These are phyloP conservation scores for Acacia acuminata DNA, from an alignment of 306 rosid species.

Conservation along the genomic window DNA sequence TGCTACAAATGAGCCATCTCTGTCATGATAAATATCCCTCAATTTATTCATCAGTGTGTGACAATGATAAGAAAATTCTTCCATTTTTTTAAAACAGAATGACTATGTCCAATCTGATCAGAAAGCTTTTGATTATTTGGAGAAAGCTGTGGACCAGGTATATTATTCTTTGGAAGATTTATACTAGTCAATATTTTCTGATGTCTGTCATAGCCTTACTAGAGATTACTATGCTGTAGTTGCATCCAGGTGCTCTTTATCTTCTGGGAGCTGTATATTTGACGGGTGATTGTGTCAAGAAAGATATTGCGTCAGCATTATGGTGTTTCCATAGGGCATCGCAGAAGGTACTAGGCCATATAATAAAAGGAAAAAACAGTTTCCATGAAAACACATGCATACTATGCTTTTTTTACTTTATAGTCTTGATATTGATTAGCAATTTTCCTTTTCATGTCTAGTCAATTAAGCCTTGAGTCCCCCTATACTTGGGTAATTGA, in stretches of 20 bases:
- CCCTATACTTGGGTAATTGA: slow-evolving; percentile 6
- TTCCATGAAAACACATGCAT: not conserved
- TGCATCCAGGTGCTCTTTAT: slow-evolving; percentile 95
- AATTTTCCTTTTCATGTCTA: not conserved
- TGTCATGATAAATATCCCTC: not conserved
- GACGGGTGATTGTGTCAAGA: slow-evolving; percentile 84
- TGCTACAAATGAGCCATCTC: not conserved
- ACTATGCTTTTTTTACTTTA: slow-evolving; percentile 1
- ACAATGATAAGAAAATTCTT: not conserved
- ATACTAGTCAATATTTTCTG: slow-evolving; percentile 23
- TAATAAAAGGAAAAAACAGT: slow-evolving; percentile 5
- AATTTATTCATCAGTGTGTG: too few relatives aligned
- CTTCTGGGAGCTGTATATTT: slow-evolving; percentile 88
- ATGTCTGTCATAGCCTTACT: slow-evolving; percentile 41
- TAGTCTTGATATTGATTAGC: not conserved
- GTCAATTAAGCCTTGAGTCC: slow-evolving; percentile 22
- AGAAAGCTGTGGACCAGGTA: slow-evolving; percentile 96
- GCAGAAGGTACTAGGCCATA: slow-evolving; percentile 62
- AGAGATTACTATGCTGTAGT: slow-evolving; percentile 49
- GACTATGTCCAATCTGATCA: slow-evolving; percentile 82
- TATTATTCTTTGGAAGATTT: slow-evolving; percentile 28
- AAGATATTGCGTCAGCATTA: slow-evolving; percentile 73
- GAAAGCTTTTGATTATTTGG: slow-evolving; percentile 91
- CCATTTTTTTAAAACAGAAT: slow-evolving; percentile 47
- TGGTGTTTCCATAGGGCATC: slow-evolving; percentile 97